Evolutionary conservation across 352 stramenopile genomes (phyloP).

Genomic region (Blastocystis sp.): DNA sequence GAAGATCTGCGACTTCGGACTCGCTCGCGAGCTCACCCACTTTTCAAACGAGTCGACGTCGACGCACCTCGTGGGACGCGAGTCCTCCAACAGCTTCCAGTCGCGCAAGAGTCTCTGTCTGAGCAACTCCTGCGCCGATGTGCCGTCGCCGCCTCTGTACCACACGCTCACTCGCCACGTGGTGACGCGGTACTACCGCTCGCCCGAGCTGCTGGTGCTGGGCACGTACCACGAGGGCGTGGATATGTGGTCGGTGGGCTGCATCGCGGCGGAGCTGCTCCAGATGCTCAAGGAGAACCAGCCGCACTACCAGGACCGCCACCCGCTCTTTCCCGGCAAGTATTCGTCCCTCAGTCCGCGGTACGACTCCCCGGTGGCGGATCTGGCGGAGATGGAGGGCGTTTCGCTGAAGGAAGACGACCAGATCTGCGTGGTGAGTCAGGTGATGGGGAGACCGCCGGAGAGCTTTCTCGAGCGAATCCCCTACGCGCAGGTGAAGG

Average conservation of each 20-base stretch:
- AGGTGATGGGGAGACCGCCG: constrained; percentile 88
- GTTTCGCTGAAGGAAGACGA: constrained; percentile 78
- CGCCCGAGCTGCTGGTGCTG: constrained; percentile 90
- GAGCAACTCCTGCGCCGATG: not conserved
- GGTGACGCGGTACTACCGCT: constrained; percentile 90
- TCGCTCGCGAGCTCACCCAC: constrained; percentile 34
- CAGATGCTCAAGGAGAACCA: constrained; percentile 75
- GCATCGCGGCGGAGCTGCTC: constrained; percentile 77
- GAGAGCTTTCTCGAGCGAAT: constrained; percentile 82
- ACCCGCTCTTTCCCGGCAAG: constrained; percentile 79
- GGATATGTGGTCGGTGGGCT: constrained; percentile 80
- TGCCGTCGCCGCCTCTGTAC: constrained; percentile 75
- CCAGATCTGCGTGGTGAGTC: constrained; percentile 92
- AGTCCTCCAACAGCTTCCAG: not conserved
- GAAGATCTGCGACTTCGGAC: constrained; percentile 68
- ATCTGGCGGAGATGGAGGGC: constrained; percentile 72
- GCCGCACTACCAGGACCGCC: constrained; percentile 70
- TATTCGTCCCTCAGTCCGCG: constrained; percentile 76
- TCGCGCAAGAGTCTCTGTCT: not conserved
- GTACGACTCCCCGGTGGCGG: not conserved
- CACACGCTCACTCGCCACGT: constrained; percentile 91
- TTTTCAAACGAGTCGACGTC: not conserved
- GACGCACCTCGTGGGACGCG: not conserved
- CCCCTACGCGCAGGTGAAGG: constrained; percentile 43
- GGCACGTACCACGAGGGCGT: constrained; percentile 79